phyloP scores from a whole-genome alignment of 2,329 filamentous ascomycete genomes.

The Ascocoryne sarcoides region DNA sequence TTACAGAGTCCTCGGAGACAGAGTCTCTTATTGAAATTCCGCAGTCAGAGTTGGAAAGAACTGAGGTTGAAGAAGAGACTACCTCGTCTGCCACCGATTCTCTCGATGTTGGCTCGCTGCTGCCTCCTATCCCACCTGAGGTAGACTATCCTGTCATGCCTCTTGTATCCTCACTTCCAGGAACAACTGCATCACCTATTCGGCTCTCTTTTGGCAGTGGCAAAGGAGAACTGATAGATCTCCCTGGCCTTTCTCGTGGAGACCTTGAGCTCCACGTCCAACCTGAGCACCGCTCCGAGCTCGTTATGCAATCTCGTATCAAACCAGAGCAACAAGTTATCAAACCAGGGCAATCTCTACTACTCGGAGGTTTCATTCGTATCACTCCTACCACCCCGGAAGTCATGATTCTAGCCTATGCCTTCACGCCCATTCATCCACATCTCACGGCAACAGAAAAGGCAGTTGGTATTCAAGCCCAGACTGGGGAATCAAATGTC shows the following conservation, averaged over 20 bases:
- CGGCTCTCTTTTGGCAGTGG: slow-evolving; percentile 81
- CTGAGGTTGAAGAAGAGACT: slow-evolving; percentile 5
- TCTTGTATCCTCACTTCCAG: slow-evolving; percentile 75
- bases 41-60: not conserved
- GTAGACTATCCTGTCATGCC: slow-evolving; percentile 76
- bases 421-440: slow-evolving; percentile 69
- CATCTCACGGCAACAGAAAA: slow-evolving; percentile 78
- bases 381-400: slow-evolving; percentile 67
- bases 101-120: slow-evolving; percentile 38
- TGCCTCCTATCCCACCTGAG: slow-evolving; percentile 69
- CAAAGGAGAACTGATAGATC: slow-evolving; percentile 83
- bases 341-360: slow-evolving; percentile 67
- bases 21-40: not conserved
- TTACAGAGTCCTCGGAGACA: not conserved
- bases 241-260: slow-evolving; percentile 74
- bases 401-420: slow-evolving; percentile 66
- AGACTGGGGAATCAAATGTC: slow-evolving; percentile 50
- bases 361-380: slow-evolving; percentile 79
- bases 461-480: slow-evolving; percentile 62
- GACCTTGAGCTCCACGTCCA: slow-evolving; percentile 63
- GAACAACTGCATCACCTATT: slow-evolving; percentile 92
- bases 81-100: slow-evolving; percentile 12
- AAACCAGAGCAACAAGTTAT: slow-evolving; percentile 65
- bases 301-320: slow-evolving; percentile 73
- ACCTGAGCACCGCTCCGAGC: slow-evolving; percentile 52